Percentiles rank a stretch among this genome's conserved stretches.
Evolutionary conservation across 1,284 basidiomycete genomes (phyloP).

Genomic region (Trichosporon faecale): DNA sequence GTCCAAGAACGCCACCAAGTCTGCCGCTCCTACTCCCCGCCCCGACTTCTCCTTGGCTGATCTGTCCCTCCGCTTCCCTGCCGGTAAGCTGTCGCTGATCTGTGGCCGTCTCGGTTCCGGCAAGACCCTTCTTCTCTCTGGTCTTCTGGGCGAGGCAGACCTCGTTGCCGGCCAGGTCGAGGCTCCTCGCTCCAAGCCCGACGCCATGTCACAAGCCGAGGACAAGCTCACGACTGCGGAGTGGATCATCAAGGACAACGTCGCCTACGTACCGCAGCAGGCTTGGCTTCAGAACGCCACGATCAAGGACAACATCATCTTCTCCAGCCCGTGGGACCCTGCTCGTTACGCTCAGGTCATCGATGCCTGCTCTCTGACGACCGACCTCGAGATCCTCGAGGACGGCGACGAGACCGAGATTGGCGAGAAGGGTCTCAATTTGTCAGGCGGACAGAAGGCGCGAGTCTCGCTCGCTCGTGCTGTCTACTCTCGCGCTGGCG

Average conservation of each 20-base stretch:
- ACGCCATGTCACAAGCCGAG: conserved; percentile 64
- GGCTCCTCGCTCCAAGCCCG: conserved; percentile 78
- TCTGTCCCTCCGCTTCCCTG: conserved; percentile 71
- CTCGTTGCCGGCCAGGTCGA: conserved; percentile 64
- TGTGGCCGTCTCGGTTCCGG: conserved; percentile 69
- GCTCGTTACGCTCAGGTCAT: conserved; percentile 74
- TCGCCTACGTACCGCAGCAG: conserved; percentile 86
- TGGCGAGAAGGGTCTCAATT: conserved; percentile 64
- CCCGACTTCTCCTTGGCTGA: conserved; percentile 79
- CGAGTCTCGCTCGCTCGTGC: conserved; percentile 85
- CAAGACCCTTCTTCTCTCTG: conserved; percentile 73
- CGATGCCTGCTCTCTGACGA: conserved; percentile 69
- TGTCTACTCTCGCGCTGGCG: conserved; percentile 83
- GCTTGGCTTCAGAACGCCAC: conserved; percentile 77
- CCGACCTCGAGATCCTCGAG: conserved; percentile 85
- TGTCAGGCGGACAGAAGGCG: conserved; percentile 94
- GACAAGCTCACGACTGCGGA: conserved; percentile 55
- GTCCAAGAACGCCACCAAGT: conserved; percentile 36
- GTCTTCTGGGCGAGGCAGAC: conserved; percentile 87
- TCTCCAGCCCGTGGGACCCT: conserved; percentile 75
- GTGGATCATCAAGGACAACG: conserved; percentile 70
- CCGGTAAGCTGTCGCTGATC: conserved; percentile 70
- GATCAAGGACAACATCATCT: conserved; percentile 91
- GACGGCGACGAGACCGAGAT: conserved; percentile 79
- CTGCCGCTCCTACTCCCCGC: conserved; percentile 66